Conservation (phyloP, 2,329 filamentous ascomycete species). For the Colletotrichum karsti region DNA sequence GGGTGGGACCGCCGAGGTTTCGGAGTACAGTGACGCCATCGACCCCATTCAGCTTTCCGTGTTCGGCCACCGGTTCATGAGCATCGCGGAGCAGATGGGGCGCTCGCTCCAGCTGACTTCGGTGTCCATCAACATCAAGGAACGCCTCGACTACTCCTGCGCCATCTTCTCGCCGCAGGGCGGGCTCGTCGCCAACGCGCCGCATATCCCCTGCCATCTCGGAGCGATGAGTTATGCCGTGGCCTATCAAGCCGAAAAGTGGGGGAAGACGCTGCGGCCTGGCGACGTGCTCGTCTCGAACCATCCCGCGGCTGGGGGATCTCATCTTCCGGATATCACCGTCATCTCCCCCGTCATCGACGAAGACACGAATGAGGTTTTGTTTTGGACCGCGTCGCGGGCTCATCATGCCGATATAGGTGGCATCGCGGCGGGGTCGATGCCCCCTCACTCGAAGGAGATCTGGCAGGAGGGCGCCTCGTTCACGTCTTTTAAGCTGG, state of each 20-base stretch:
- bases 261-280: slow-evolving; percentile 44
- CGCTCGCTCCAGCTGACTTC: slow-evolving; percentile 79
- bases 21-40: too few species aligned
- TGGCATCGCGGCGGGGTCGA: slow-evolving; percentile 66
- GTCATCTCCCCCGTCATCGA: slow-evolving; percentile 39
- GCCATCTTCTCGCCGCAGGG: slow-evolving; percentile 80
- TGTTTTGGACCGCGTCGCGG: slow-evolving; percentile 68
- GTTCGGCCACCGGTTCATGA: slow-evolving; percentile 85
- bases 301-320: slow-evolving; percentile 35
- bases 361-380: slow-evolving; percentile 46
- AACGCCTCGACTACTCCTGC: slow-evolving; percentile 83
- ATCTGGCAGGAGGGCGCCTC: slow-evolving; percentile 72
- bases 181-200: slow-evolving; percentile 77
- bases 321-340: slow-evolving; percentile 44
- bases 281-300: slow-evolving; percentile 48
- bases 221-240: slow-evolving; percentile 83
- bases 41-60: slow-evolving; percentile 80
- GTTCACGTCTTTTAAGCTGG: slow-evolving; percentile 74
- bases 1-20: too few species aligned
- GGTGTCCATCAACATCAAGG: slow-evolving; percentile 83
- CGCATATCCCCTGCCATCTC: slow-evolving; percentile 77
- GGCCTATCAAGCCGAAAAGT: slow-evolving; percentile 72
- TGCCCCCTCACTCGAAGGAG: slow-evolving; percentile 79
- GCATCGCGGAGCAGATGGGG: slow-evolving; percentile 86
- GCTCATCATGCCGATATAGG: slow-evolving; percentile 76